phyloP scores from a whole-genome alignment of 257 asterid genomes.

The Phtheirospermum japonicum region DNA sequence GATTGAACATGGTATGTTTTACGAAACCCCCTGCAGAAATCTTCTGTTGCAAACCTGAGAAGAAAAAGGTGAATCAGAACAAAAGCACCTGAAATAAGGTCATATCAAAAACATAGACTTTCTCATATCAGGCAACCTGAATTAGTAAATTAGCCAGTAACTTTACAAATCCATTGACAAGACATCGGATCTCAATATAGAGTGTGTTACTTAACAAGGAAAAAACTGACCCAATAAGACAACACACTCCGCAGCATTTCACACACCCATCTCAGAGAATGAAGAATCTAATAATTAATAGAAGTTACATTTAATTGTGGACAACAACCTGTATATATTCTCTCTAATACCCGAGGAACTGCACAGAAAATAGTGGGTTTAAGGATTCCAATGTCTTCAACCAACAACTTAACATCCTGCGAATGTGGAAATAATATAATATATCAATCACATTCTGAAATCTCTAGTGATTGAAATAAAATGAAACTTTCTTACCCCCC shows the following conservation, averaged over 20 bases:
- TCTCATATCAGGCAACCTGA: constrained; percentile 16
- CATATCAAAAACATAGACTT: neutral
- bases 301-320: constrained; percentile 13
- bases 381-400: constrained; percentile 80
- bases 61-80: constrained; percentile 19
- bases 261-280: constrained; percentile 22
- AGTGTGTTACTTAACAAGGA: constrained; percentile 1
- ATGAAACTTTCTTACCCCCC: constrained; percentile 67
- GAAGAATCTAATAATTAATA: constrained; percentile 13
- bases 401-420: constrained; percentile 85
- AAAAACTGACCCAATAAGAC: constrained; percentile 7
- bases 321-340: constrained; percentile 74
- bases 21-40: constrained; percentile 78
- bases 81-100: constrained; percentile 19
- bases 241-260: constrained; percentile 13
- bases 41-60: constrained; percentile 86
- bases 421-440: constrained; percentile 24
- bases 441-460: constrained; percentile 19
- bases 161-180: constrained; percentile 1
- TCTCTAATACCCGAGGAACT: constrained; percentile 93
- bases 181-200: constrained; percentile 1
- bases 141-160: neutral
- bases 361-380: constrained; percentile 93
- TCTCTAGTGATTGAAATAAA: constrained; percentile 11
- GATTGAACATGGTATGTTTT: constrained; percentile 63